Conservation (phyloP, 2,329 filamentous ascomycete genomes). For the Penicillium brasilianum region DNA sequence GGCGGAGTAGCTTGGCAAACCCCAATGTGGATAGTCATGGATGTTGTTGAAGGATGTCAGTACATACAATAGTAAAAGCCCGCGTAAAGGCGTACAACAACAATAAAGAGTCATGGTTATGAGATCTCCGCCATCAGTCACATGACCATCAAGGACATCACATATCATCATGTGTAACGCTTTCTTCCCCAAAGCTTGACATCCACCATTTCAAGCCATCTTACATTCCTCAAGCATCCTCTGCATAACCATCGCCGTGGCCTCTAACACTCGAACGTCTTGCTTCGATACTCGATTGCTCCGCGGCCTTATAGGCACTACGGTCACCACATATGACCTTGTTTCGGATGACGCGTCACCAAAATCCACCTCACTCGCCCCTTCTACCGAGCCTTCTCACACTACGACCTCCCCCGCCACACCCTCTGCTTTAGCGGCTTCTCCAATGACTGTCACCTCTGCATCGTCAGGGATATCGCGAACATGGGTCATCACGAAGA, state of each 20-base stretch:
- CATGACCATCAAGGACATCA: too few relatives aligned
- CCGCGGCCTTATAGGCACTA: constrained; percentile 24
- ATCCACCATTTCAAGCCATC: neutral
- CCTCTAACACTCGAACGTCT: constrained; percentile 12
- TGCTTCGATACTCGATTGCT: constrained; percentile 20
- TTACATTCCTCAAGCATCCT: neutral
- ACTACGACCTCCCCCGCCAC: too few relatives aligned
- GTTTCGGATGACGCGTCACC: too few relatives aligned
- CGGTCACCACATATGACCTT: constrained; percentile 20
- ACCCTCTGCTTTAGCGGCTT: neutral
- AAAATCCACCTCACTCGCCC: neutral
- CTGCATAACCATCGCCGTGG: neutral
- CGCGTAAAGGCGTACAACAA: too few relatives aligned
- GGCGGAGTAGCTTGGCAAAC: too few relatives aligned
- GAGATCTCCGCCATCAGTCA: too few relatives aligned
- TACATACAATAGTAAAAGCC: too few relatives aligned
- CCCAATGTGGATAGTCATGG: too few relatives aligned
- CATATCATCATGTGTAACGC: too few relatives aligned
- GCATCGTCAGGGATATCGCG: constrained; percentile 5
- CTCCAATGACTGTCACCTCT: constrained; percentile 8
- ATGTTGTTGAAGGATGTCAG: too few relatives aligned
- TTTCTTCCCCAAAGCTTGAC: too few relatives aligned
- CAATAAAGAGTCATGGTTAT: too few relatives aligned
- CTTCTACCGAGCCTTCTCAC: neutral
- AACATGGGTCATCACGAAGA: constrained; percentile 19